Evolutionary conservation across 2,329 filamentous ascomycete genomes (phyloP).

Genomic region (Phialophora tarda): DNA sequence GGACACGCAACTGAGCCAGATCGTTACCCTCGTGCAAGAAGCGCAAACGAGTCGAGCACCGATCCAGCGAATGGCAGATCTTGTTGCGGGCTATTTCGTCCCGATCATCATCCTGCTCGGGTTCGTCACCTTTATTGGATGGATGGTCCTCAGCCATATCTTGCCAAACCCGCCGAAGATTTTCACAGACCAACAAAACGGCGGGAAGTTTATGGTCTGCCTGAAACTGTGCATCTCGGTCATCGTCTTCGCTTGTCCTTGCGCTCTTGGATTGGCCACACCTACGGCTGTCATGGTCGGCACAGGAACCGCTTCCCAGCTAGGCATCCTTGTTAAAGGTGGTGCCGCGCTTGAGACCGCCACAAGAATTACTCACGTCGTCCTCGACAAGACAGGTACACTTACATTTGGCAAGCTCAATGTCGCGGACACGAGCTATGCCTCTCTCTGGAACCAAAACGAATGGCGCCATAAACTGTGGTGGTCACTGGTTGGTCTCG

Average conservation of each 20-base stretch:
- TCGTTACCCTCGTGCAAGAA: conserved; percentile 97
- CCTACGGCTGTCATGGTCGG: conserved; percentile 99
- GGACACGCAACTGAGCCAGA: conserved; percentile 96
- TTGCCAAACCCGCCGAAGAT: conserved; percentile 84
- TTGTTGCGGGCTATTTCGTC: conserved; percentile 90
- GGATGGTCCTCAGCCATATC: conserved; percentile 94
- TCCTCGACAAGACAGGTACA: conserved; percentile 95
- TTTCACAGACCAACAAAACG: conserved; percentile 78
- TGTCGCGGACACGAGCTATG: conserved; percentile 74
- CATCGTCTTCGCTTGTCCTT: conserved; percentile 97
- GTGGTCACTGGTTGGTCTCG: conserved; percentile 96
- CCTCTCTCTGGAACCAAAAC: conserved; percentile 70
- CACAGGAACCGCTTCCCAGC: conserved; percentile 92
- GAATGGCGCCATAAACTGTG: conserved; percentile 75
- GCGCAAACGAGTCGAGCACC: conserved; percentile 93
- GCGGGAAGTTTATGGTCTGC: conserved; percentile 94
- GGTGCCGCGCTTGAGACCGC: conserved; percentile 89
- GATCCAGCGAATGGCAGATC: conserved; percentile 91
- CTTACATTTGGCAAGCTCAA: conserved; percentile 95
- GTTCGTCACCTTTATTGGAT: conserved; percentile 80
- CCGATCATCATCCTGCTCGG: conserved; percentile 86
- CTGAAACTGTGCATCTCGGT: conserved; percentile 97
- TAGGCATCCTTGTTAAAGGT: conserved; percentile 97
- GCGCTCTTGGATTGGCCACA: conserved; percentile 91
- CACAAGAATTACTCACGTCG: conserved; percentile 86